These are phyloP conservation scores for Ramaria sp. DNA, from an alignment of 768 basidiomycete species.

Conservation along the genomic window DNA sequence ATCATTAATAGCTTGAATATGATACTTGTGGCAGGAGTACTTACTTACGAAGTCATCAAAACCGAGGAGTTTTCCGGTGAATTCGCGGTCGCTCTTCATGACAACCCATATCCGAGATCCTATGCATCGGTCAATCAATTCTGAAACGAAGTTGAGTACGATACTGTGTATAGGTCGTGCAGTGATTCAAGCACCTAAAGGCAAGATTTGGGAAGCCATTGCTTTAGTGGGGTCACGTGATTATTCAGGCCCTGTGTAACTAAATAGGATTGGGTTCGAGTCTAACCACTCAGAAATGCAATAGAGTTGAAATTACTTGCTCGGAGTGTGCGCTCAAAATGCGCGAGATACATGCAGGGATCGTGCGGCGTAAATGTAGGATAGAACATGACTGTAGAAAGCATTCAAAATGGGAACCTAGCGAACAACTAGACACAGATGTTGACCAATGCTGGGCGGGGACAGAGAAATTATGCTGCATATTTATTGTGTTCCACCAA, in stretches of 20 bases:
- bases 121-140: conserved; percentile 95
- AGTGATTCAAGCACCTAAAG: conserved; percentile 46
- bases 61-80: conserved; percentile 86
- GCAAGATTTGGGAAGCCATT: conserved; percentile 92
- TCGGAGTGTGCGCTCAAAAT: too few species aligned
- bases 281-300: too few species aligned
- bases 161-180: not conserved
- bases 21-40: conserved; percentile 26
- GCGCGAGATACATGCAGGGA: too few species aligned
- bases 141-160: conserved; percentile 27
- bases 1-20: not conserved
- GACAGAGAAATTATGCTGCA: not conserved
- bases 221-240: not conserved
- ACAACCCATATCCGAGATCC: conserved; percentile 96
- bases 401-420: conserved; percentile 8
- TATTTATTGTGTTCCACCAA: conserved; percentile 33
- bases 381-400: not conserved
- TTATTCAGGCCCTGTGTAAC: too few species aligned
- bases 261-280: too few species aligned
- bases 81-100: conserved; percentile 97
- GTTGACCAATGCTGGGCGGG: not conserved
- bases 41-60: conserved; percentile 99
- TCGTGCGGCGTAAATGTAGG: not conserved
- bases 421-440: not conserved
- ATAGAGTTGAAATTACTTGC: too few species aligned